A percentile compares a stretch with the other conserved stretches of the same genome.
Conservation (phyloP, 345 rosid genomes). For the Mercurialis annua region DNA sequence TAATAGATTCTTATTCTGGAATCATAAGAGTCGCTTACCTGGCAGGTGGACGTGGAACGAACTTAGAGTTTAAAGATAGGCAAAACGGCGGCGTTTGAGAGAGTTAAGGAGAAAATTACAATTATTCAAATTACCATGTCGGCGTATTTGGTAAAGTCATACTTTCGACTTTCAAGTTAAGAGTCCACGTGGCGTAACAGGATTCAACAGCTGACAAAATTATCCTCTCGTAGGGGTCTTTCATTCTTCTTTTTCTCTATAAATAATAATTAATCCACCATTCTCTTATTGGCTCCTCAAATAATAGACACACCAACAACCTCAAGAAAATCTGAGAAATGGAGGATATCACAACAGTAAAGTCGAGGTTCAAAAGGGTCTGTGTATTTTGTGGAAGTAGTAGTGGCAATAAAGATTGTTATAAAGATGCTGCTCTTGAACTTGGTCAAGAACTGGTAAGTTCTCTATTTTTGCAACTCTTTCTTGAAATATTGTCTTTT, state of each 20-base stretch:
- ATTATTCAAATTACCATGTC: conserved; percentile 17
- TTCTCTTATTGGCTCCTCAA: conserved; percentile 13
- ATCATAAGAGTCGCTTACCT: background rate
- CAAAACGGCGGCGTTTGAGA: background rate
- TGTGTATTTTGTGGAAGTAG: conserved; percentile 97
- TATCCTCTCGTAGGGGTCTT: conserved; percentile 1
- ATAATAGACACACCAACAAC: background rate
- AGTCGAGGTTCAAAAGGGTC: conserved; percentile 69
- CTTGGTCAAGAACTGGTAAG: conserved; percentile 75
- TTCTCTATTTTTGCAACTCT: background rate
- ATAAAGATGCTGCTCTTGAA: conserved; percentile 75
- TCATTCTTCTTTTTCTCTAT: conserved; percentile 9
- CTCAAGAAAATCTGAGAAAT: background rate
- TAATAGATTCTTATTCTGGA: background rate
- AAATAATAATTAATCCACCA: conserved; percentile 22
- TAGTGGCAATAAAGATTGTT: conserved; percentile 61
- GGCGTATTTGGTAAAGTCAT: conserved; percentile 27
- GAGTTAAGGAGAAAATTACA: background rate
- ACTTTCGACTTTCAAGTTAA: background rate
- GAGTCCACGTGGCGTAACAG: conserved; percentile 33
- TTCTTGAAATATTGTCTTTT: background rate
- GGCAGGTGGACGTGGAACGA: background rate
- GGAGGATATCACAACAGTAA: conserved; percentile 29
- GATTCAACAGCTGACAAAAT: conserved; percentile 18
- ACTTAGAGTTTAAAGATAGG: background rate